Percentiles rank a stretch among this genome's conserved stretches.
Conservation (phyloP, 148 eudicot genomes). For the Chenopodium berlandieri region DNA sequence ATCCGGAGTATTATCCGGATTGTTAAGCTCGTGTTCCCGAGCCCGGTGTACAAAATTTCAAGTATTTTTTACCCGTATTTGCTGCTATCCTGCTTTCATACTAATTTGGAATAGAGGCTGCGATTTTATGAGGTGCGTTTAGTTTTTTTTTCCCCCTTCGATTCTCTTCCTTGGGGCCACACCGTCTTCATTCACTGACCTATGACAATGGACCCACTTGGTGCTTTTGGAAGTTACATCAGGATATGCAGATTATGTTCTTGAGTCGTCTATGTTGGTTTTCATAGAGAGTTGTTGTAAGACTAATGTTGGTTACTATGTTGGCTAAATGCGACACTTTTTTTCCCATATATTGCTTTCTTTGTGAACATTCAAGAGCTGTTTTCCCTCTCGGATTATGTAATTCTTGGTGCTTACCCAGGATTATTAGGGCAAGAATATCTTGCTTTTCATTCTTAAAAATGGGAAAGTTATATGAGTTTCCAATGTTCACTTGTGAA, state of each 20-base stretch:
- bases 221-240: not conserved
- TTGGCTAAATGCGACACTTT: not conserved
- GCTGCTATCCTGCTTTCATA: not conserved
- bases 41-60: not conserved
- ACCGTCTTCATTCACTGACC: not conserved
- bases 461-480: not conserved
- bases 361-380: not conserved
- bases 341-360: not conserved
- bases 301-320: not conserved
- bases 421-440: not conserved
- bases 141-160: not conserved
- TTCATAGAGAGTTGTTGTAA: not conserved
- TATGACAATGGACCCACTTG: not conserved
- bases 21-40: not conserved
- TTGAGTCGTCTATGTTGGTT: not conserved
- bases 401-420: not conserved
- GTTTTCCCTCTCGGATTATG: not conserved
- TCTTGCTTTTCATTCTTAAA: not conserved
- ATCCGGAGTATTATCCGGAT: not conserved
- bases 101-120: not conserved
- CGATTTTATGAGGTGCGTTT: not conserved
- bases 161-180: not conserved
- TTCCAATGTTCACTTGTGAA: not conserved
- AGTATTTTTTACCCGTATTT: not conserved
- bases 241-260: not conserved